Conservation (phyloP, 306 rosid genomes). For the Fragaria iinumae region DNA sequence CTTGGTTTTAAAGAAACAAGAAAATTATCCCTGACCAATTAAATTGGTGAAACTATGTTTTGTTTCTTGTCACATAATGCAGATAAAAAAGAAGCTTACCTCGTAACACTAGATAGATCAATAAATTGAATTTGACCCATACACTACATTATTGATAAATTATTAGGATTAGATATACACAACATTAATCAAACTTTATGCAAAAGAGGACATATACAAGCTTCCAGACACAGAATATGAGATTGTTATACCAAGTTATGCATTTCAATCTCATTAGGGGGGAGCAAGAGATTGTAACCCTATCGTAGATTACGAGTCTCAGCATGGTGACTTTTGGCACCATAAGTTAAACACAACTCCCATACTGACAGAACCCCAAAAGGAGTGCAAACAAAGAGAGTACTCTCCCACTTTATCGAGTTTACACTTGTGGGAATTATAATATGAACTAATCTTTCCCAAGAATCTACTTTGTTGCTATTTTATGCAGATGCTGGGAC, state of each 20-base stretch:
- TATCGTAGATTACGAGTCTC: too few relatives aligned
- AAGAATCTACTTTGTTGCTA: not conserved
- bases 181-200: not conserved
- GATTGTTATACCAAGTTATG: not conserved
- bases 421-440: not conserved
- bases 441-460: slow-evolving; percentile 9
- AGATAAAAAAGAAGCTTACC: not conserved
- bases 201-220: not conserved
- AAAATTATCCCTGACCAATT: too few relatives aligned
- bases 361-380: not conserved
- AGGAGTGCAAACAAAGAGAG: slow-evolving; percentile 10
- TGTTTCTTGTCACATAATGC: not conserved
- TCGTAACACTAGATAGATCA: not conserved
- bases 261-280: not conserved
- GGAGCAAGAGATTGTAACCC: too few relatives aligned
- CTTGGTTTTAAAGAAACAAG: too few relatives aligned
- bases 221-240: not conserved
- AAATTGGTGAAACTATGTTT: not conserved
- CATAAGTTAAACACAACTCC: not conserved
- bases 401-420: not conserved
- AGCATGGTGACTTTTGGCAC: not conserved
- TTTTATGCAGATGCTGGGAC: not conserved
- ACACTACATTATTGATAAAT: not conserved
- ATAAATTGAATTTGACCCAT: not conserved
- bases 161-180: not conserved